These are phyloP conservation scores for Populus hybrid DNA, from an alignment of 441 rosid species.

Conservation along the genomic window DNA sequence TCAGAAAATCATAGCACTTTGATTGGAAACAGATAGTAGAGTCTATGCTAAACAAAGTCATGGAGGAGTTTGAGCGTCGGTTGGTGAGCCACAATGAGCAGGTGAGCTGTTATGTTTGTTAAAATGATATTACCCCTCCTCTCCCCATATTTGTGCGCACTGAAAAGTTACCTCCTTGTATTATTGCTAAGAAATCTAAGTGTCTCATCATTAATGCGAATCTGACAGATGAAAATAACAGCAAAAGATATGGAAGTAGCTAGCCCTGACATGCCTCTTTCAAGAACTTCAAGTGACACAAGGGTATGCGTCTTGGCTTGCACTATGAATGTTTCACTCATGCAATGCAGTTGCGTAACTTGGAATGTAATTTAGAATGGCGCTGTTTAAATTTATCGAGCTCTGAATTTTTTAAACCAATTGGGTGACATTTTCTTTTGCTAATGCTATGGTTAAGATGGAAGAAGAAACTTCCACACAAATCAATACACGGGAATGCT, in stretches of 20 bases:
- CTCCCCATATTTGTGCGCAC: neutral
- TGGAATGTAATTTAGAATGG: conserved; percentile 8
- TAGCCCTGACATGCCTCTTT: conserved; percentile 23
- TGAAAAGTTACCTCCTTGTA: neutral
- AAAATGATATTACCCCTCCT: neutral
- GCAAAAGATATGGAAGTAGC: conserved; percentile 34
- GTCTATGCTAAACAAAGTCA: conserved; percentile 75
- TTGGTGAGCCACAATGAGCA: conserved; percentile 51
- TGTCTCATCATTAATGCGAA: conserved; percentile 1
- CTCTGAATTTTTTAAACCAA: neutral
- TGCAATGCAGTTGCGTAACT: neutral
- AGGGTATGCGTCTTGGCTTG: conserved; percentile 27
- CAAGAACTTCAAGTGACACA: conserved; percentile 28
- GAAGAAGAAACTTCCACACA: conserved; percentile 49
- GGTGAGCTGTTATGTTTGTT: conserved; percentile 37
- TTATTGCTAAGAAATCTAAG: neutral
- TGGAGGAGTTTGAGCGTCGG: conserved; percentile 77
- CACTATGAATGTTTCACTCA: neutral
- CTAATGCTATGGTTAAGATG: conserved; percentile 28
- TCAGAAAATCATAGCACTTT: neutral
- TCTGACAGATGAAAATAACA: conserved; percentile 45
- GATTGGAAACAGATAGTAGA: conserved; percentile 64
- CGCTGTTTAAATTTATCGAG: neutral
- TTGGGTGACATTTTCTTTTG: conserved; percentile 5
- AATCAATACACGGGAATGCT: conserved; percentile 35